phyloP scores from a whole-genome alignment of 2,329 filamentous ascomycete genomes.

The Sporothrix protearum region DNA sequence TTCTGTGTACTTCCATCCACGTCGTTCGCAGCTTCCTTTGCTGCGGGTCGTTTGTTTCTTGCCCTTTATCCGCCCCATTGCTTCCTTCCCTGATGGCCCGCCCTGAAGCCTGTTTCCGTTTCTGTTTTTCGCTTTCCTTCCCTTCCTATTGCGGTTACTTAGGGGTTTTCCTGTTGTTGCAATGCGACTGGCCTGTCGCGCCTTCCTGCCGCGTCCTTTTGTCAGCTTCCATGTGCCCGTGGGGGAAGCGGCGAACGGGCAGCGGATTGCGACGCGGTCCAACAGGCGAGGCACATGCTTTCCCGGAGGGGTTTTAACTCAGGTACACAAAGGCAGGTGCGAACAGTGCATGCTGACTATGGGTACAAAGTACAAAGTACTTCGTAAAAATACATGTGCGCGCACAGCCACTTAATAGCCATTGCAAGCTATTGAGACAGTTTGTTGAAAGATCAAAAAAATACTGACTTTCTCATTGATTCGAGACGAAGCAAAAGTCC shows the following conservation, averaged over 20 bases:
- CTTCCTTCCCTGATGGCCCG: not conserved
- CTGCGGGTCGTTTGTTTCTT: slow-evolving; percentile 2
- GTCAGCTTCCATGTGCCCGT: slow-evolving; percentile 17
- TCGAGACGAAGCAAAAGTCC: not conserved
- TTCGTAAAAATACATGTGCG: not conserved
- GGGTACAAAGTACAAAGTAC: too few species aligned
- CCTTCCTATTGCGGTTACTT: not conserved
- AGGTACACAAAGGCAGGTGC: not conserved
- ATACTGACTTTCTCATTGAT: not conserved
- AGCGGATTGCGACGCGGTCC: not conserved
- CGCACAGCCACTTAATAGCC: not conserved
- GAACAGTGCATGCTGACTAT: too few species aligned
- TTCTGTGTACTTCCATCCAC: not conserved
- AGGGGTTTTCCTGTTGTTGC: not conserved
- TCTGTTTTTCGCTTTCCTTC: too few species aligned
- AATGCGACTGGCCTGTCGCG: not conserved
- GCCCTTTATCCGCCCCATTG: not conserved
- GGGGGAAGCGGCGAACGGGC: not conserved
- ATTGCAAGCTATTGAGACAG: not conserved
- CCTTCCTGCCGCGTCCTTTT: slow-evolving; percentile 7
- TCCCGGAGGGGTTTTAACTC: not conserved
- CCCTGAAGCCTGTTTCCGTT: not conserved
- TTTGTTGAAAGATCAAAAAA: not conserved
- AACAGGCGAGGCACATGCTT: slow-evolving; percentile 9
- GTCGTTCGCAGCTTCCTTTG: slow-evolving; percentile 1